Evolutionary conservation across 768 basidiomycete genomes (phyloP).

Genomic region (Rhizopogon roseolus): DNA sequence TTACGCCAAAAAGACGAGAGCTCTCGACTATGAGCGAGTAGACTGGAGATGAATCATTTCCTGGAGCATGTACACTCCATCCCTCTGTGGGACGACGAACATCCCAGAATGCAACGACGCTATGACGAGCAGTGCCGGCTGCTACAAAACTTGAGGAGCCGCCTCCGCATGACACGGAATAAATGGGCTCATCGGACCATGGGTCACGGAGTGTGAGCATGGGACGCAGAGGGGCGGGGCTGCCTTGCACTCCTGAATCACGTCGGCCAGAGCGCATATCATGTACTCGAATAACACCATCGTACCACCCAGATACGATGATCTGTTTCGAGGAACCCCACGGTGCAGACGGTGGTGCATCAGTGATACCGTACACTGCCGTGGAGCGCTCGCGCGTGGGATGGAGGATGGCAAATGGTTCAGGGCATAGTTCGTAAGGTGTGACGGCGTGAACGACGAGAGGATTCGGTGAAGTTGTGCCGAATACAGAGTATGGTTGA

Average conservation of each 20-base stretch:
- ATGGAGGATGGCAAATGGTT: constrained; percentile 46
- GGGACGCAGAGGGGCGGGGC: constrained; percentile 42
- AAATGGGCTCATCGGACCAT: constrained; percentile 69
- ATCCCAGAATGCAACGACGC: constrained; percentile 81
- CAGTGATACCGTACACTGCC: constrained; percentile 71
- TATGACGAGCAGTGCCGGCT: constrained; percentile 73
- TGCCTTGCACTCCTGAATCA: constrained; percentile 11
- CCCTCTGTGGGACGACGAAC: constrained; percentile 56
- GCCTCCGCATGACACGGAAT: constrained; percentile 71
- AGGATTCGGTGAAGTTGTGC: constrained; percentile 49
- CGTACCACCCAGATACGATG: constrained; percentile 79
- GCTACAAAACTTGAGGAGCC: constrained; percentile 62
- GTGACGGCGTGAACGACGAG: constrained; percentile 53
- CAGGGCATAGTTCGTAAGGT: constrained; percentile 38
- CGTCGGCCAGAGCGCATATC: constrained; percentile 51
- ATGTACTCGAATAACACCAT: constrained; percentile 67
- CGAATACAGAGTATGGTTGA: constrained; percentile 62
- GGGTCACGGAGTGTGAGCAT: constrained; percentile 62
- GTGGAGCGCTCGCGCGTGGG: constrained; percentile 32
- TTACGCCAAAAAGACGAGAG: constrained; percentile 74
- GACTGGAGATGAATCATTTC: constrained; percentile 75
- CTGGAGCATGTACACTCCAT: constrained; percentile 79
- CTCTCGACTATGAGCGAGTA: constrained; percentile 73
- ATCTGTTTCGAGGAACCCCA: constrained; percentile 71
- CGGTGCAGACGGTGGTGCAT: constrained; percentile 54